phyloP scores from a whole-genome alignment of 73 alveolate genomes.

The Breviolum minutum region DNA sequence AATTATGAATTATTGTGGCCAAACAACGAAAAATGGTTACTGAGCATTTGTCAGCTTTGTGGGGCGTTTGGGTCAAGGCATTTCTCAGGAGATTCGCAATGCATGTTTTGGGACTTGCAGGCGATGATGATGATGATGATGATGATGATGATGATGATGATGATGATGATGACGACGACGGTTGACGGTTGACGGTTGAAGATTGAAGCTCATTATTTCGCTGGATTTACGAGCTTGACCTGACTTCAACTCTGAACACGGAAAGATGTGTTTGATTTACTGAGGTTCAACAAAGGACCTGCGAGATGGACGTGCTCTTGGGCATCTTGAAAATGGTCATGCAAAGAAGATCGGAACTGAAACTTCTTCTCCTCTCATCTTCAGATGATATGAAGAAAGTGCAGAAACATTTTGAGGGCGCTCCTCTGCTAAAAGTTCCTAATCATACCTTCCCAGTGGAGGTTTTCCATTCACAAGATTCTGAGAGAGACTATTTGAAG shows the following conservation, averaged over 20 bases:
- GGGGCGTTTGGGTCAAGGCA: no score
- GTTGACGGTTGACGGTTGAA: neutral
- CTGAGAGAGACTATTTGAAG: conserved; percentile 95
- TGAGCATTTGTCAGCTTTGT: no score
- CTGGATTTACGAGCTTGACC: no score
- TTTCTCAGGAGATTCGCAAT: no score
- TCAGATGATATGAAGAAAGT: conserved; percentile 49
- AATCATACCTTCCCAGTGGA: conserved; percentile 99
- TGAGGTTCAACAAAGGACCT: conserved; percentile 99
- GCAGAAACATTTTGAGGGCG: conserved; percentile 98
- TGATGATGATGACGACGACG: neutral
- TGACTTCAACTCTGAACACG: no score
- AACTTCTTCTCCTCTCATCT: conserved; percentile 45
- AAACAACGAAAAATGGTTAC: no score
- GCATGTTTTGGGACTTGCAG: no score
- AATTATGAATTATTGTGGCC: no score
- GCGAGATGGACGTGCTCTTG: conserved; percentile 99
- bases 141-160: neutral
- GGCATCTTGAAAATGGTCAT: conserved; percentile 99
- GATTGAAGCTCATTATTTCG: no score
- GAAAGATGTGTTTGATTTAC: neutral
- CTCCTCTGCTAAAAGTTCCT: conserved; percentile 99
- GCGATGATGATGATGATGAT: no score
- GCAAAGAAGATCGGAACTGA: conserved; percentile 97
- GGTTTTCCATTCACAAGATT: conserved; percentile 98